Evolutionary conservation across 2,329 filamentous ascomycete species (phyloP).

Genomic region (Scytalidium sp.): DNA sequence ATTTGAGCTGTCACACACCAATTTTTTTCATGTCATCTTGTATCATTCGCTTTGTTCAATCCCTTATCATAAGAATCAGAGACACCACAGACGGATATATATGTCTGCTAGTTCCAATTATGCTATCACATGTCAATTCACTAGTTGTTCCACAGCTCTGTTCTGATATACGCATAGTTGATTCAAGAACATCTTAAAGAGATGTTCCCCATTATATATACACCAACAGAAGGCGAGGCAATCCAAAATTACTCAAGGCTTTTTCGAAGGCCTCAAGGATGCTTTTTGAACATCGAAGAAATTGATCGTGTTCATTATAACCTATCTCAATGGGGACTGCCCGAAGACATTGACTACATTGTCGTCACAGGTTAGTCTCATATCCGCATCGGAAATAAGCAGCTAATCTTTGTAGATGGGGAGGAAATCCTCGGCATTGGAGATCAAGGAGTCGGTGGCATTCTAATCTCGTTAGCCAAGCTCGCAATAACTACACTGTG

Average conservation of each 20-base stretch:
- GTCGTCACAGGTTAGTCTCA: constrained; percentile 71
- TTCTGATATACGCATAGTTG: constrained; percentile 43
- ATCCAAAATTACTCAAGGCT: constrained; percentile 80
- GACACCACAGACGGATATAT: too few relatives aligned
- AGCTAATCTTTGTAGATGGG: constrained; percentile 39
- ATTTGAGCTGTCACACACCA: too few relatives aligned
- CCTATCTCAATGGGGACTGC: constrained; percentile 63
- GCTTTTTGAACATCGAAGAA: constrained; percentile 74
- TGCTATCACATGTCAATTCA: too few relatives aligned
- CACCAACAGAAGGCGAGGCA: constrained; percentile 84
- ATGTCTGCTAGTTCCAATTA: too few relatives aligned
- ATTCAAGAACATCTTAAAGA: constrained; percentile 76
- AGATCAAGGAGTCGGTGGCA: constrained; percentile 82
- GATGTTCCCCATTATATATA: constrained; percentile 91
- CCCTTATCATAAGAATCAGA: too few relatives aligned
- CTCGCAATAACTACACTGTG: constrained; percentile 79
- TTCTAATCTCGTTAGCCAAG: constrained; percentile 83
- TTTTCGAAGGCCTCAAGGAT: constrained; percentile 76
- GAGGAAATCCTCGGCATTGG: constrained; percentile 83
- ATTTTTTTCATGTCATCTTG: too few relatives aligned
- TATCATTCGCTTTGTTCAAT: too few relatives aligned
- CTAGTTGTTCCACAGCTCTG: neutral
- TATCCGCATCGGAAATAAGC: constrained; percentile 36
- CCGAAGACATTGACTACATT: constrained; percentile 82
- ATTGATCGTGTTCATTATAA: constrained; percentile 62